phyloP scores from a whole-genome alignment of 805 yeast genomes.

The Wickerhamomyces hampshirensis region DNA sequence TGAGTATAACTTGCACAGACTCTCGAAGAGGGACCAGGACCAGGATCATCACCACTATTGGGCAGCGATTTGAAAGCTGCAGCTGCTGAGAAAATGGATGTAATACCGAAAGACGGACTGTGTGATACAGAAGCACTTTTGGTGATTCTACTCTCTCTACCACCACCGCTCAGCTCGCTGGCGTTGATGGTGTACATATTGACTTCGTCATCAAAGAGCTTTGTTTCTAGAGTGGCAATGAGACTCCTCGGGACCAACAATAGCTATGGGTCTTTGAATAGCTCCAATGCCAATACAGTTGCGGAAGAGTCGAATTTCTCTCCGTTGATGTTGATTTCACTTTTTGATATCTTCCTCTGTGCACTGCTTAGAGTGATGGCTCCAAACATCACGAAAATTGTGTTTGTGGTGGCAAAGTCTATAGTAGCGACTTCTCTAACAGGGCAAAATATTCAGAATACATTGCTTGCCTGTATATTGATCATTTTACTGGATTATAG shows the following conservation, averaged over 20 bases:
- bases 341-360: conserved; percentile 18
- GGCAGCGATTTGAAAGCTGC: too few species aligned
- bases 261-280: background rate
- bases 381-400: conserved; percentile 20
- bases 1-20: too few species aligned
- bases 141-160: conserved; percentile 19
- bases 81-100: conserved; percentile 3
- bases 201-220: conserved; percentile 15
- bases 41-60: too few species aligned
- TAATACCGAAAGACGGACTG: conserved; percentile 19
- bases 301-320: background rate
- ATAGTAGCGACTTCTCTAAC: conserved; percentile 18
- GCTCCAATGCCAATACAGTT: background rate
- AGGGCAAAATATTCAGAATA: conserved; percentile 14
- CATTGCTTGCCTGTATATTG: conserved; percentile 7
- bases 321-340: conserved; percentile 13
- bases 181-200: conserved; percentile 14
- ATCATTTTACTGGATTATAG: conserved; percentile 12
- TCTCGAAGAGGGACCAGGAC: too few species aligned
- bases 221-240: conserved; percentile 4
- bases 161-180: conserved; percentile 18
- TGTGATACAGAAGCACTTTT: conserved; percentile 23
- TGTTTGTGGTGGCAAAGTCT: conserved; percentile 21
- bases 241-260: background rate
- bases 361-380: conserved; percentile 15